Base-by-base conservation (phyloP, 2,329 filamentous ascomycete species). In the Fusarium albidum region DNA sequence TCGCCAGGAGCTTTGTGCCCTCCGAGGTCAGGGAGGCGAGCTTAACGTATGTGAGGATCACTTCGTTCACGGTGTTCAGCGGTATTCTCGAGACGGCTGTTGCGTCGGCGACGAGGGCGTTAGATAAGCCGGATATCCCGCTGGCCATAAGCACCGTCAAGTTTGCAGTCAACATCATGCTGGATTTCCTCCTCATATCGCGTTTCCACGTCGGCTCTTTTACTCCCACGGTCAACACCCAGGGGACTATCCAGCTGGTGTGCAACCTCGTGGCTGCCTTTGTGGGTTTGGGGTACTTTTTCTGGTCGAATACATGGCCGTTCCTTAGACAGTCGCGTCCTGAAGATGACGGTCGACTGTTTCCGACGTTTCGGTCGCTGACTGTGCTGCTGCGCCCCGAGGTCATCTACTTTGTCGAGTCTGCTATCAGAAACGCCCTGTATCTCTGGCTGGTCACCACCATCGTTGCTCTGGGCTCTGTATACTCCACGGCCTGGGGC, bases 401-500 rank as follows among this genome's bases (percentile, higher is more conserved):
- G 0, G 46, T 81, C 3, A 74, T 83, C 31, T 87, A 83, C 0
- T 84, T 91, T 32, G 38, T 72, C 7, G 88, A 91, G 65, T 90
- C 87, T 0, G 85, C 83, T 0, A 71, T 90, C 5, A 78, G 88
- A 7, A 92, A 91, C 56, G 79, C 84, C 0, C 75, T 92, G 0
- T 91, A 91, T 54, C 79, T 91, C 0, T 91, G 87, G 88, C 76
- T 91, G 0, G 80, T 91, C 1, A 80, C 75, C 45, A 83, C 79
- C 5, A 88, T 92, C 14, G 80, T 91, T 0, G 73, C 80, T 0
- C 75, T 91, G 52, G 87, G 87, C 0, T 71, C 75, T 0, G 79
- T 83, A 7, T 91, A 91, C 68, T 84, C 87, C 0, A 91, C 87
- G 0, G 86, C 88, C 1, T 92, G 87, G 88, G 85, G 87, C 2